Evolutionary conservation across 768 basidiomycete genomes (phyloP).

Genomic region (Macrocybe gigantea): DNA sequence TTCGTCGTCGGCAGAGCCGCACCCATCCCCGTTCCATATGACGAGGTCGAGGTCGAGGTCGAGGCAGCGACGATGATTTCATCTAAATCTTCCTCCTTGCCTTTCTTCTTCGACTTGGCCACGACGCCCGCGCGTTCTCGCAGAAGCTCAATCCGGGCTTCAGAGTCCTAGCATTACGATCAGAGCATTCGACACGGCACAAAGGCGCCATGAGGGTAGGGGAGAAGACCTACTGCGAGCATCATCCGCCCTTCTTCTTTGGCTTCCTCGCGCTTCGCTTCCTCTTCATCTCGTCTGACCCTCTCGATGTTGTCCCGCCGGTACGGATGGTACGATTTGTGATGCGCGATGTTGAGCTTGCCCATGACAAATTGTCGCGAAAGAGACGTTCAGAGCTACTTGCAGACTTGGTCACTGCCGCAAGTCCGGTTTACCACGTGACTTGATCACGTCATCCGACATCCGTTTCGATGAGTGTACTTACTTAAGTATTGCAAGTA

Average conservation of each 20-base stretch:
- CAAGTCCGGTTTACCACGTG: neutral
- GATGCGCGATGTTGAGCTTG: constrained; percentile 84
- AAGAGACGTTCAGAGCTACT: neutral
- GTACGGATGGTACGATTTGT: constrained; percentile 89
- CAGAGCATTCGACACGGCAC: constrained; percentile 4
- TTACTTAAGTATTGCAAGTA: too few species aligned
- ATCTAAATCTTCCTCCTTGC: constrained; percentile 29
- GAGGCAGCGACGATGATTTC: constrained; percentile 23
- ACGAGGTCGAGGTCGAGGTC: constrained; percentile 16
- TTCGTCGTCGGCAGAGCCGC: constrained; percentile 39
- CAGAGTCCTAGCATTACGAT: constrained; percentile 55
- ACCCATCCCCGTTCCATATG: constrained; percentile 7
- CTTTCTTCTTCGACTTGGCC: constrained; percentile 28
- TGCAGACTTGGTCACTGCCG: neutral
- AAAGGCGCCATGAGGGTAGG: neutral
- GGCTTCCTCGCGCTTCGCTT: constrained; percentile 59
- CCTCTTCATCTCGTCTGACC: constrained; percentile 78
- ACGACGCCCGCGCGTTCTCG: constrained; percentile 51
- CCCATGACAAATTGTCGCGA: constrained; percentile 49
- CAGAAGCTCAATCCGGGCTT: constrained; percentile 66
- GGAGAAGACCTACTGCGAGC: constrained; percentile 55
- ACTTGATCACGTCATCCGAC: too few species aligned
- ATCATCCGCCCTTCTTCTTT: constrained; percentile 67
- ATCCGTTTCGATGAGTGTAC: too few species aligned
- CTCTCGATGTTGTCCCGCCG: constrained; percentile 79